Conservation (phyloP, 1,284 basidiomycete genomes). For the Volvariella surrecta region DNA sequence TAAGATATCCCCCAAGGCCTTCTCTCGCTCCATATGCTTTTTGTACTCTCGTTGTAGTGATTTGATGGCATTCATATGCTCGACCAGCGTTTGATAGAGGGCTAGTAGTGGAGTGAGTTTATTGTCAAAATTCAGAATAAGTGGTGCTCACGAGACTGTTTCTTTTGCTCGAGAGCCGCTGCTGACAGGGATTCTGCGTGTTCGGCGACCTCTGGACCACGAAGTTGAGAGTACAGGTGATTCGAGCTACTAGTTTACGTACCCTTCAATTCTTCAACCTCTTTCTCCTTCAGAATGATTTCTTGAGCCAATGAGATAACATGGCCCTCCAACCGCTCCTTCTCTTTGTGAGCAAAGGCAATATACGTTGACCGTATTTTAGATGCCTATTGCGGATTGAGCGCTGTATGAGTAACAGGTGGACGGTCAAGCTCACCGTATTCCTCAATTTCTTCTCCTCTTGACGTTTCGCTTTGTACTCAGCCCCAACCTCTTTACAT, state of each 20-base stretch:
- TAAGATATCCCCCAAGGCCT: conserved; percentile 79
- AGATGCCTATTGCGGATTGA: conserved; percentile 50
- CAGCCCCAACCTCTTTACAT: conserved; percentile 74
- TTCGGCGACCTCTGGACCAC: conserved; percentile 50
- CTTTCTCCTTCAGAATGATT: conserved; percentile 55
- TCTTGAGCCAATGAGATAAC: conserved; percentile 45
- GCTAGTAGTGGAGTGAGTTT: conserved; percentile 37
- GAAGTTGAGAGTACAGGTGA: neutral
- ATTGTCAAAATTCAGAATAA: conserved; percentile 7
- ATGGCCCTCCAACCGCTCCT: conserved; percentile 65
- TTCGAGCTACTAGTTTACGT: conserved; percentile 2
- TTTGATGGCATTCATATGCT: conserved; percentile 70
- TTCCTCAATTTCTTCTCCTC: conserved; percentile 72
- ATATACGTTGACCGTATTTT: conserved; percentile 91
- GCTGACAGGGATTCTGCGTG: conserved; percentile 68
- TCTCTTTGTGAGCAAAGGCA: conserved; percentile 80
- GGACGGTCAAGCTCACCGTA: conserved; percentile 44
- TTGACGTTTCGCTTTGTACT: conserved; percentile 55
- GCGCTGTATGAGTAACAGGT: neutral
- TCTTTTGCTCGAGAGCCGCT: conserved; percentile 71
- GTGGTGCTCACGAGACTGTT: conserved; percentile 64
- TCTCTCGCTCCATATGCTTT: conserved; percentile 67
- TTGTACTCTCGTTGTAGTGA: conserved; percentile 68
- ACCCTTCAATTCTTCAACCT: conserved; percentile 65
- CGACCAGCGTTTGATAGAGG: conserved; percentile 69